Percentiles rank a stretch among this genome's conserved stretches.
phyloP scores from a whole-genome alignment of 176 grass and related monocot genomes.

The Panicum miliaceum region DNA sequence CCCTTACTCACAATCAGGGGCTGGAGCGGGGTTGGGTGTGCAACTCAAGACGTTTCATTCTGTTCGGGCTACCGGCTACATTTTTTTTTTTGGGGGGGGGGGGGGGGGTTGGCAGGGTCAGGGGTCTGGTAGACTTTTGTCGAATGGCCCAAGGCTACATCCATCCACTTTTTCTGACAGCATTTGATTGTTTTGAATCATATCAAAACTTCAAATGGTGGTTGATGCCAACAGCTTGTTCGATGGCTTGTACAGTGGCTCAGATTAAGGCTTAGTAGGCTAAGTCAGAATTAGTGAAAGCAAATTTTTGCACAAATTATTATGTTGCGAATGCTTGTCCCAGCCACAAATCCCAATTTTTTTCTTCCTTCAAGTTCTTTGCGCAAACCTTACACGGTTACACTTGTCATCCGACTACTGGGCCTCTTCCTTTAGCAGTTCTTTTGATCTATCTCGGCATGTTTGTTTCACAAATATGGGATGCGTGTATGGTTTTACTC shows the following conservation, averaged over 20 bases:
- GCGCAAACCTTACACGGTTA: slow-evolving; percentile 1
- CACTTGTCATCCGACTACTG: background rate
- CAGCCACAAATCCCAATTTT: background rate
- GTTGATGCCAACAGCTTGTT: background rate
- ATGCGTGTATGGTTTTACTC: background rate
- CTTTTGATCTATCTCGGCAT: slow-evolving; percentile 14
- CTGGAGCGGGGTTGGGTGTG: background rate
- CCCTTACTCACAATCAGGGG: background rate
- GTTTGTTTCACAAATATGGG: slow-evolving; percentile 24
- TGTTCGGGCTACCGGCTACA: background rate
- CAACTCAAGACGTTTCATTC: background rate
- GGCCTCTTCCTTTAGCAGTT: background rate
- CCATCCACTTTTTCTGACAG: background rate
- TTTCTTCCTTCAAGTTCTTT: background rate
- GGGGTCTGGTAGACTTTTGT: background rate
- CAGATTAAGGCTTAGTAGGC: background rate
- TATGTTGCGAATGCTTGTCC: background rate
- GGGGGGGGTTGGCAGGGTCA: background rate
- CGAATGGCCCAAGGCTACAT: background rate
- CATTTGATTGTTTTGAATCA: background rate
- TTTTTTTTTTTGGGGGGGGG: background rate
- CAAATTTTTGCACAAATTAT: background rate
- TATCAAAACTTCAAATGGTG: background rate
- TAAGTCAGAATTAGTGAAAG: slow-evolving; percentile 14
- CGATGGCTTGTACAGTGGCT: background rate